Conservation (phyloP, 2,329 filamentous ascomycete species). For the Phialophora verrucosa region DNA sequence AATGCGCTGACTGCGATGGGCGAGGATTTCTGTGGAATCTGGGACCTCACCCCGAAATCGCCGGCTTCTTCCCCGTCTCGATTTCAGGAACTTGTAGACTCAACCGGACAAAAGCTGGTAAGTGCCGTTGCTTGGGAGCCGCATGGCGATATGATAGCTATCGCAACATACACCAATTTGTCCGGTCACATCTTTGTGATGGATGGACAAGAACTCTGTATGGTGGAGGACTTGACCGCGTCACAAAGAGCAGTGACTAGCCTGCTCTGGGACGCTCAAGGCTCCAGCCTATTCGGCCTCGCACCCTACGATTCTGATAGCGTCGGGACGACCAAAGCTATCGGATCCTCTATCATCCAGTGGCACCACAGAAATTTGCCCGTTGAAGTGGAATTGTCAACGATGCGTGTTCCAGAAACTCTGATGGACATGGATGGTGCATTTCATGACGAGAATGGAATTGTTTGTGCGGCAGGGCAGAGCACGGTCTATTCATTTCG, state of each 20-base stretch:
- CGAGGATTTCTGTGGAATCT: conserved; percentile 53
- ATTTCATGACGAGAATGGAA: conserved; percentile 47
- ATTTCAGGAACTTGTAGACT: conserved; percentile 32
- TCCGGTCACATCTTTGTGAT: conserved; percentile 53
- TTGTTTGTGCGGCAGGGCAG: conserved; percentile 41
- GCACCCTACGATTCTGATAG: conserved; percentile 48
- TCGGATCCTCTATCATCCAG: conserved; percentile 44
- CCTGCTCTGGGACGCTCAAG: conserved; percentile 50
- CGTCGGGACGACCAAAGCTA: conserved; percentile 6
- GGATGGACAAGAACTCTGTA: conserved; percentile 50
- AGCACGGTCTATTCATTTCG: conserved; percentile 37
- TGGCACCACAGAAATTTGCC: conserved; percentile 46
- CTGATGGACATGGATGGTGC: conserved; percentile 54
- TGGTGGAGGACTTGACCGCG: conserved; percentile 52
- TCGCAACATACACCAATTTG: conserved; percentile 53
- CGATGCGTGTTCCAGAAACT: conserved; percentile 39
- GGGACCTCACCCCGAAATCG: conserved; percentile 44
- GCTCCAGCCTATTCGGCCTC: conserved; percentile 50
- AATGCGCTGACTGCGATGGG: conserved; percentile 51
- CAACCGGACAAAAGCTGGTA: conserved; percentile 43
- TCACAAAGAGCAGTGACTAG: conserved; percentile 52
- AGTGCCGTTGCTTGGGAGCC: conserved; percentile 56
- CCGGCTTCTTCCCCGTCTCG: conserved; percentile 17
- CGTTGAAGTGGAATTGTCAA: conserved; percentile 33
- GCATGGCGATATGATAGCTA: conserved; percentile 51